Evolutionary conservation across 345 rosid species (phyloP).

Genomic region (Salix arbutifolia): DNA sequence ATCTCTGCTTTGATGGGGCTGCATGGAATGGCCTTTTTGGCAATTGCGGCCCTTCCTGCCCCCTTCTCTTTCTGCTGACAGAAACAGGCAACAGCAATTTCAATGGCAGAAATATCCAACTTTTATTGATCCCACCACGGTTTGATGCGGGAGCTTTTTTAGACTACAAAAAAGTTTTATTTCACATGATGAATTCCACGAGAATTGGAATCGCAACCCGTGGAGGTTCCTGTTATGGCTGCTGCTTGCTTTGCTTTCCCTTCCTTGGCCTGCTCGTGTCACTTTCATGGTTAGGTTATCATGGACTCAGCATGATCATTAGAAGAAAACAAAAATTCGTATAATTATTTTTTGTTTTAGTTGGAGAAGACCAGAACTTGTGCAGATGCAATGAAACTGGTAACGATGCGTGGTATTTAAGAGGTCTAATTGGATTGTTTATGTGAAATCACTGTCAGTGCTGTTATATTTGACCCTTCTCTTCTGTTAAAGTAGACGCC

Average conservation of each 20-base stretch:
- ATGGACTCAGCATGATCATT: not conserved
- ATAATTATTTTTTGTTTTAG: not conserved
- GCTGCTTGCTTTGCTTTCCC: not conserved
- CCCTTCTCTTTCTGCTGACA: not conserved
- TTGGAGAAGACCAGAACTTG: not conserved
- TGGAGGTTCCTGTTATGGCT: not conserved
- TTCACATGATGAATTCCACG: not conserved
- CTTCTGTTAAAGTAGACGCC: too few species aligned
- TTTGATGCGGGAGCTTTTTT: not conserved
- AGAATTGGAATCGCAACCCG: not conserved
- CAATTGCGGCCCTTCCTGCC: not conserved
- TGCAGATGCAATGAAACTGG: not conserved
- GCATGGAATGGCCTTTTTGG: not conserved
- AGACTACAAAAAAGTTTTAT: not conserved
- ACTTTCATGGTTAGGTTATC: not conserved
- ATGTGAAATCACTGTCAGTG: too few species aligned
- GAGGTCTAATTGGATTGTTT: too few species aligned
- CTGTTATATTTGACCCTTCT: too few species aligned
- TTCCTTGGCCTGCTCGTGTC: not conserved
- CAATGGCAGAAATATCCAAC: not conserved
- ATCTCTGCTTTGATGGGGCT: not conserved
- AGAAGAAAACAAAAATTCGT: not conserved
- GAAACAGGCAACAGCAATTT: not conserved
- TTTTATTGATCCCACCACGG: not conserved
- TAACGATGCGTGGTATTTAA: too few species aligned